Evolutionary conservation across 73 alveolate species (phyloP).

Genomic region (Tetrahymena borealis): DNA sequence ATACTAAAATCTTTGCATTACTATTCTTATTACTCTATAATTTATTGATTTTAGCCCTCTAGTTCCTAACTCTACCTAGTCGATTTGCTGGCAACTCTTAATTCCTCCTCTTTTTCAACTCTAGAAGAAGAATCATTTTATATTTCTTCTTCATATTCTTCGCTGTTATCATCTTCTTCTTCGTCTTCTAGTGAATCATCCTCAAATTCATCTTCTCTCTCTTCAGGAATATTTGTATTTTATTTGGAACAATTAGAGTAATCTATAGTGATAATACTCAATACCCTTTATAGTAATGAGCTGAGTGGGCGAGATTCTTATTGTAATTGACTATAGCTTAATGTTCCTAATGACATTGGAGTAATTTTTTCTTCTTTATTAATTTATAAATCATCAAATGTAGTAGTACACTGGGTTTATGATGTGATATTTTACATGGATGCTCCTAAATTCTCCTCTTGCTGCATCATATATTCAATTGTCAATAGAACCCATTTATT

Average conservation of each 20-base stretch:
- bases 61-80: too few relatives aligned
- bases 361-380: background rate
- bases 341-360: background rate
- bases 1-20: too few relatives aligned
- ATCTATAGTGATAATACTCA: background rate
- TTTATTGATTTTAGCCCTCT: too few relatives aligned
- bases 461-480: background rate
- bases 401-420: background rate
- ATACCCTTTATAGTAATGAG: background rate
- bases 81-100: too few relatives aligned
- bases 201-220: background rate
- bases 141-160: background rate
- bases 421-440: background rate
- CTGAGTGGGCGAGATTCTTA: background rate
- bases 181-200: background rate
- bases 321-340: background rate
- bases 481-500: background rate
- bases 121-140: too few relatives aligned
- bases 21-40: too few relatives aligned
- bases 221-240: background rate
- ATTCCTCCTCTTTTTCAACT: too few relatives aligned
- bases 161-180: background rate
- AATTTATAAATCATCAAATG: background rate
- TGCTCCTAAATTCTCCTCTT: background rate
- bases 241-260: background rate